Conservation (phyloP, 2,329 filamentous ascomycete species). For the Cercospora canescens region DNA sequence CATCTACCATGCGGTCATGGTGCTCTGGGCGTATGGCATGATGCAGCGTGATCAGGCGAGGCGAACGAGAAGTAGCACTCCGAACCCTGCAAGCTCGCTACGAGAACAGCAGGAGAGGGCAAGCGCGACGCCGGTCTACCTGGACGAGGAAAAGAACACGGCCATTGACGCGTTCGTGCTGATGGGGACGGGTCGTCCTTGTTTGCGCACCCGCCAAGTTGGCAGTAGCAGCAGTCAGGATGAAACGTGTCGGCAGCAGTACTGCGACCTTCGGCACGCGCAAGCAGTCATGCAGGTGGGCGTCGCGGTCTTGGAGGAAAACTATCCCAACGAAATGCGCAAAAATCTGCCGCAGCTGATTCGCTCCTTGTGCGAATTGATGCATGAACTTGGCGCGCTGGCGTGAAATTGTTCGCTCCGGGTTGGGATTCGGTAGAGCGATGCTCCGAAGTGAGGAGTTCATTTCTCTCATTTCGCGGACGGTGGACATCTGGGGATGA, state of each 20-base stretch:
- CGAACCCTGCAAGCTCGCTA: not conserved
- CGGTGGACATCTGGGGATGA: not conserved
- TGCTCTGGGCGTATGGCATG: slow-evolving; percentile 25
- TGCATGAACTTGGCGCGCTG: slow-evolving; percentile 25
- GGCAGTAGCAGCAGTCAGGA: not conserved
- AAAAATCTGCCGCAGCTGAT: slow-evolving; percentile 26
- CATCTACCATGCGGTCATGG: slow-evolving; percentile 23
- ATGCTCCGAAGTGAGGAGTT: not conserved
- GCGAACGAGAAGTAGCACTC: slow-evolving; percentile 11
- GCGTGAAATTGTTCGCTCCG: not conserved
- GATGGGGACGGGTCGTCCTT: slow-evolving; percentile 18
- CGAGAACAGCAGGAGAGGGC: not conserved
- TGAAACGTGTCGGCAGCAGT: not conserved
- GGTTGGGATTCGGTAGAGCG: not conserved
- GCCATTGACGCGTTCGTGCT: slow-evolving; percentile 15
- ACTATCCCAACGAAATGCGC: slow-evolving; percentile 23
- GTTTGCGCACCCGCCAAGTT: slow-evolving; percentile 12
- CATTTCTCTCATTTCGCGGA: not conserved
- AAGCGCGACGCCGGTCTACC: not conserved
- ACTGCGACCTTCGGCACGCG: slow-evolving; percentile 20
- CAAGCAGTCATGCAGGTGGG: slow-evolving; percentile 22
- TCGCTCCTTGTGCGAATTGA: slow-evolving; percentile 23
- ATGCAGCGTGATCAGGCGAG: slow-evolving; percentile 16
- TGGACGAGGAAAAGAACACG: slow-evolving; percentile 16
- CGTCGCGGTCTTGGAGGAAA: slow-evolving; percentile 21